Evolutionary conservation across 148 eudicot genomes (phyloP).

Genomic region (Amaranthus palmeri): DNA sequence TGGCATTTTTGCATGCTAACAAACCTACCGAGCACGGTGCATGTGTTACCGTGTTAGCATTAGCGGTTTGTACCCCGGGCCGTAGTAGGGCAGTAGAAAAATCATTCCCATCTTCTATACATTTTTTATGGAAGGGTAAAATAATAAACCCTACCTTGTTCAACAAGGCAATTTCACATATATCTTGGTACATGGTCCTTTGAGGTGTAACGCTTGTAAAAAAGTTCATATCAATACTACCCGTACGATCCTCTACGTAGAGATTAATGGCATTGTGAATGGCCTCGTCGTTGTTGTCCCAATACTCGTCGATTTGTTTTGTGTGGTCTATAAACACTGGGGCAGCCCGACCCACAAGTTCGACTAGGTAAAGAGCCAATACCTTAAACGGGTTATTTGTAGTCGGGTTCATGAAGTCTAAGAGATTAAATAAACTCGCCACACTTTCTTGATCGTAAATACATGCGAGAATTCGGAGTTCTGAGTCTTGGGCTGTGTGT

Average conservation of each 20-base stretch:
- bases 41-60: conserved; percentile 44
- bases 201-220: conserved; percentile 57
- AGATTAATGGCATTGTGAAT: conserved; percentile 50
- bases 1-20: conserved; percentile 42
- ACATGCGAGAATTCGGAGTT: conserved; percentile 50
- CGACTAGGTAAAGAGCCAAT: conserved; percentile 57
- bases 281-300: conserved; percentile 34
- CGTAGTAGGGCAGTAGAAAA: conserved; percentile 11
- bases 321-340: conserved; percentile 74
- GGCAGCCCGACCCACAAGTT: conserved; percentile 62
- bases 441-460: conserved; percentile 56
- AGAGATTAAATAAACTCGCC: conserved; percentile 43
- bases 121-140: conserved; percentile 47
- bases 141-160: conserved; percentile 56
- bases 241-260: conserved; percentile 39
- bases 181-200: conserved; percentile 81
- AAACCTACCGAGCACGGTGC: conserved; percentile 89
- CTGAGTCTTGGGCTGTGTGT: conserved; percentile 52
- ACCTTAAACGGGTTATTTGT: conserved; percentile 37
- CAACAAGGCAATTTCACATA: conserved; percentile 62
- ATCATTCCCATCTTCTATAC: conserved; percentile 6
- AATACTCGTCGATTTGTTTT: conserved; percentile 30
- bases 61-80: conserved; percentile 30
- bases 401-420: conserved; percentile 55
- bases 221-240: conserved; percentile 30